These are phyloP conservation scores for Lachnellula occidentalis DNA, from an alignment of 2,329 filamentous ascomycete genomes.

Conservation along the genomic window DNA sequence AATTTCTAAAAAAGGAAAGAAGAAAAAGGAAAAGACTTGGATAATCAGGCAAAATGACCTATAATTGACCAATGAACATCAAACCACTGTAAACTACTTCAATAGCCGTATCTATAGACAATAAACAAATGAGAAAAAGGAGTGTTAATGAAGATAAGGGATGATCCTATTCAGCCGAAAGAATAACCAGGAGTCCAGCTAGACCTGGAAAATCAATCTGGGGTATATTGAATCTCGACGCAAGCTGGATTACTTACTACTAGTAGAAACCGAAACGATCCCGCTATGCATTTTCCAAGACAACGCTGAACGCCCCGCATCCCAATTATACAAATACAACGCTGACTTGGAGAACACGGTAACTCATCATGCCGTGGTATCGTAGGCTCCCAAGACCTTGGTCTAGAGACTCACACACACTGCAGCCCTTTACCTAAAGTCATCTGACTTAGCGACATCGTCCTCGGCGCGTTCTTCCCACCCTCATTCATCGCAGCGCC, in stretches of 20 bases:
- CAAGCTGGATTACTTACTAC: background rate
- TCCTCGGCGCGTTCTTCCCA: slow-evolving; percentile 51
- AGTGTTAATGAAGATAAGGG: too few relatives aligned
- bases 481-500: slow-evolving; percentile 31
- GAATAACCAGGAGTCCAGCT: background rate
- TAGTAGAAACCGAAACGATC: background rate
- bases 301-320: background rate
- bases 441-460: slow-evolving; percentile 58
- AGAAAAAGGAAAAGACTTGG: too few relatives aligned
- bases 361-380: background rate
- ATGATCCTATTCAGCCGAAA: too few relatives aligned
- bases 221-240: background rate
- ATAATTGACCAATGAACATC: too few relatives aligned
- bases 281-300: background rate
- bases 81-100: too few relatives aligned
- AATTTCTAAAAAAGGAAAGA: too few relatives aligned
- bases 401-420: slow-evolving; percentile 15
- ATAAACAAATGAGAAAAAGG: too few relatives aligned
- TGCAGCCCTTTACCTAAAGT: slow-evolving; percentile 36
- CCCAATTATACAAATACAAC: slow-evolving; percentile 3
- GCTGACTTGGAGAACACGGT: background rate
- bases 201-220: background rate
- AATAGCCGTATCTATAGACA: too few relatives aligned
- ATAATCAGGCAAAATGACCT: too few relatives aligned
- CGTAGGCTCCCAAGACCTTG: background rate